phyloP scores from a whole-genome alignment of 495 filamentous ascomycete species.

The Talaromyces adpressus region DNA sequence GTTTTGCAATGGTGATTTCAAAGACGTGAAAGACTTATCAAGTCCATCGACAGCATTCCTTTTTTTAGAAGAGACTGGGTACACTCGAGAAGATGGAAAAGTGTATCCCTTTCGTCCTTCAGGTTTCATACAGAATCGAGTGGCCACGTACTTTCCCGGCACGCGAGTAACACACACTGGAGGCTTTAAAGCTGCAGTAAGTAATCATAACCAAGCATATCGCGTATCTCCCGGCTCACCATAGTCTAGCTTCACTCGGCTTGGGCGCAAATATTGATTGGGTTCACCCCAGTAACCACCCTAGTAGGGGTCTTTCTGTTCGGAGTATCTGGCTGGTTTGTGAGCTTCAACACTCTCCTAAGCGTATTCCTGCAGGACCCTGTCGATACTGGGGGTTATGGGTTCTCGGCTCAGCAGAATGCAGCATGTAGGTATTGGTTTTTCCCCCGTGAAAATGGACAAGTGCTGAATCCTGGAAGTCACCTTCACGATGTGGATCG shows the following conservation, averaged over 20 bases:
- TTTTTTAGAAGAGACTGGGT: slow-evolving; percentile 31
- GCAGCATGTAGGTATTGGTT: slow-evolving; percentile 23
- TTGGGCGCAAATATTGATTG: slow-evolving; percentile 15
- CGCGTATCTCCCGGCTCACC: background rate
- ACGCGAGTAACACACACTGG: slow-evolving; percentile 16
- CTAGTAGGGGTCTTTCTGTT: slow-evolving; percentile 20
- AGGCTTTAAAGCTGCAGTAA: slow-evolving; percentile 15
- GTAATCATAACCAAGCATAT: background rate
- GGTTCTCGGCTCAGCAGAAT: slow-evolving; percentile 27
- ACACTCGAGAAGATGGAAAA: slow-evolving; percentile 10
- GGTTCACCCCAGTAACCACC: slow-evolving; percentile 22
- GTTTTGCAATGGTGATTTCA: background rate
- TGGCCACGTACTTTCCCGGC: slow-evolving; percentile 26
- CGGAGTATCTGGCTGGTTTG: slow-evolving; percentile 27
- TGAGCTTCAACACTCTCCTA: slow-evolving; percentile 24
- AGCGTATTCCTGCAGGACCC: slow-evolving; percentile 32
- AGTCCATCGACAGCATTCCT: slow-evolving; percentile 15
- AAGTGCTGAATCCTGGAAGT: slow-evolving; percentile 13
- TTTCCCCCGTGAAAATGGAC: background rate
- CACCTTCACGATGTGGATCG: slow-evolving; percentile 43
- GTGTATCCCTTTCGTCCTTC: slow-evolving; percentile 14
- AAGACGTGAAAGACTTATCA: background rate
- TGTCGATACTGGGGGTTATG: slow-evolving; percentile 26
- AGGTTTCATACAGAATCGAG: slow-evolving; percentile 19
- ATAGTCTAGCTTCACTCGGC: background rate